A percentile compares a stretch with the other conserved stretches of the same genome.
These are phyloP conservation scores for Funneliformis caledonium DNA, from an alignment of 371 early-diverging fungal species.

Conservation along the genomic window DNA sequence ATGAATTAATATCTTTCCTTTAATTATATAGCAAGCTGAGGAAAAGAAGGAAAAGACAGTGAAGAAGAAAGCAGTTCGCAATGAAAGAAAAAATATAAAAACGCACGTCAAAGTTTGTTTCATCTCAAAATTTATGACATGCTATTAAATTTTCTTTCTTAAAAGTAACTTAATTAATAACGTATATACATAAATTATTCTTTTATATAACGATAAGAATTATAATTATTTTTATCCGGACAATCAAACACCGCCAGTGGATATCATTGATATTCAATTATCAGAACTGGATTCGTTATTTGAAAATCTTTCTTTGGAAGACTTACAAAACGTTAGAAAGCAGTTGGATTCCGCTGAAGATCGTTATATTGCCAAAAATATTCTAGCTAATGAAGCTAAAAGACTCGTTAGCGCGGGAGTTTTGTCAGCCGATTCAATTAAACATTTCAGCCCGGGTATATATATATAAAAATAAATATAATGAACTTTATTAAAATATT, in stretches of 20 bases:
- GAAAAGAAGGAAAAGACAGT: slow-evolving; percentile 77
- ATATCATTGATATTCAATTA: slow-evolving; percentile 65
- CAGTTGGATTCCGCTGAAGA: slow-evolving; percentile 41
- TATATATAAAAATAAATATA: background rate
- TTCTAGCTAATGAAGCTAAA: slow-evolving; percentile 41
- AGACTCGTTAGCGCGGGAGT: slow-evolving; percentile 24
- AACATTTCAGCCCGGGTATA: slow-evolving; percentile 33
- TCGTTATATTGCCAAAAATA: slow-evolving; percentile 42
- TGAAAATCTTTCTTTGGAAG: slow-evolving; percentile 52
- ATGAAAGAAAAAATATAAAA: slow-evolving; percentile 92
- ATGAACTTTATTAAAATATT: too few relatives aligned
- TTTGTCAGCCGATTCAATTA: slow-evolving; percentile 23
- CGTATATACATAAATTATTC: background rate
- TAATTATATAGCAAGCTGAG: slow-evolving; percentile 27
- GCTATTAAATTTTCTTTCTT: background rate
- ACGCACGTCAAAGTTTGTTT: slow-evolving; percentile 62
- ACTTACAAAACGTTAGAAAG: slow-evolving; percentile 43
- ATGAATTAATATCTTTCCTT: background rate
- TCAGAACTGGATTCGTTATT: slow-evolving; percentile 72
- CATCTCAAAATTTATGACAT: background rate
- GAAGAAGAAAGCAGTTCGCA: slow-evolving; percentile 82
- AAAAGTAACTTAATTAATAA: background rate
- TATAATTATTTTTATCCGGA: slow-evolving; percentile 79
- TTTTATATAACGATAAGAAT: slow-evolving; percentile 46
- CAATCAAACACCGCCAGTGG: slow-evolving; percentile 57